Evolutionary conservation across 169 alveolate genomes (phyloP).

Genomic region (Plasmodium chabaudi): DNA sequence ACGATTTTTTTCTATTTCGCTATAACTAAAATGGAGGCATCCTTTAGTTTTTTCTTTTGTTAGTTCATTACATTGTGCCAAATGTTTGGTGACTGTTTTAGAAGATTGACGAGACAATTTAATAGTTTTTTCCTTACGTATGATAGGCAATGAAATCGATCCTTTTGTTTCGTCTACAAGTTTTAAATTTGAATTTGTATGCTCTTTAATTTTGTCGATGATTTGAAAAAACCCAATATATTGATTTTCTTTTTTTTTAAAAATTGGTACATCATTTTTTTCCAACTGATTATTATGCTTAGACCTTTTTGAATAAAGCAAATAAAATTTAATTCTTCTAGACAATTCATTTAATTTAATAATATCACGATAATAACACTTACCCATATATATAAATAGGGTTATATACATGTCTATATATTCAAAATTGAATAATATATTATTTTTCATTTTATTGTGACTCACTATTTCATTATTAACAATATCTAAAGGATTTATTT

Average conservation of each 20-base stretch:
- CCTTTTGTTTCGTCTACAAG: neutral
- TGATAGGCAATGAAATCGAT: neutral
- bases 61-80: neutral
- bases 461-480: conserved; percentile 6
- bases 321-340: conserved; percentile 12
- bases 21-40: conserved; percentile 33
- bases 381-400: conserved; percentile 63
- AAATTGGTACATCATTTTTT: neutral
- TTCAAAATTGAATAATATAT: conserved; percentile 4
- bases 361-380: conserved; percentile 9
- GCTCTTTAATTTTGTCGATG: conserved; percentile 14
- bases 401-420: conserved; percentile 48
- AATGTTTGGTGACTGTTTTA: too few species aligned
- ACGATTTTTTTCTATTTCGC: conserved; percentile 18
- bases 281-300: neutral
- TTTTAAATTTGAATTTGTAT: neutral
- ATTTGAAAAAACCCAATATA: conserved; percentile 9
- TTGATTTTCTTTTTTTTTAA: neutral
- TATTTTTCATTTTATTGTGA: neutral
- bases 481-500: conserved; percentile 39
- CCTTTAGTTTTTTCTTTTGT: conserved; percentile 4
- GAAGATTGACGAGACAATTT: too few species aligned
- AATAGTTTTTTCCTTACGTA: neutral
- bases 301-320: neutral
- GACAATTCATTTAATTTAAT: conserved; percentile 4